phyloP scores from a whole-genome alignment of 306 rosid genomes.

The Cucurbita argyrosperma region DNA sequence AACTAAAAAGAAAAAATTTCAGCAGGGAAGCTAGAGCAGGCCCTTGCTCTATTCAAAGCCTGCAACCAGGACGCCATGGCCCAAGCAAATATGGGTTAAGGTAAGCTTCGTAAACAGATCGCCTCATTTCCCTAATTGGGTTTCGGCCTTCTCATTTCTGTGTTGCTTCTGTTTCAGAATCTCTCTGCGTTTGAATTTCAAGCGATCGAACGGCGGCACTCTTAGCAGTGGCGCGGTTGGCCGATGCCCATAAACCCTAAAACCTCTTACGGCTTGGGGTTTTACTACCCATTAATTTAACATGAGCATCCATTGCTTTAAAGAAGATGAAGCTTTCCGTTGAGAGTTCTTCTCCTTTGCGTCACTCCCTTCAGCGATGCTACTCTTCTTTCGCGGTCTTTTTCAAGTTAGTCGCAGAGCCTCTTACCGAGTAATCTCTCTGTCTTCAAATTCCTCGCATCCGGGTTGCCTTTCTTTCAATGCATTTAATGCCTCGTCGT shows the following conservation, averaged over 20 bases:
- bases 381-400: conserved; percentile 46
- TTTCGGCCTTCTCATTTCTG: background rate
- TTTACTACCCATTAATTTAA: background rate
- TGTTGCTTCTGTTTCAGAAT: background rate
- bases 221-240: background rate
- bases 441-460: conserved; percentile 15
- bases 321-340: conserved; percentile 5
- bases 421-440: conserved; percentile 50
- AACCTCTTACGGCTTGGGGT: background rate
- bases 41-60: background rate
- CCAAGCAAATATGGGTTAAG: background rate
- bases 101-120: no score
- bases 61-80: background rate
- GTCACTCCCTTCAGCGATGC: conserved; percentile 27
- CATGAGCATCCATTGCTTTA: conserved; percentile 14
- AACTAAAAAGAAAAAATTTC: no score
- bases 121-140: background rate
- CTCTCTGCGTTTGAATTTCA: background rate
- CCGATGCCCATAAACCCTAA: conserved; percentile 1
- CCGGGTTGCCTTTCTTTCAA: conserved; percentile 7
- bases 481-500: conserved; percentile 10
- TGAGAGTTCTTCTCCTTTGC: background rate
- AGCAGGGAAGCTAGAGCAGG: background rate
- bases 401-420: conserved; percentile 37
- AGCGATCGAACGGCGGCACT: background rate